A percentile compares a stretch with the other conserved stretches of the same genome.
phyloP scores from a whole-genome alignment of 1,284 basidiomycete genomes.

The Cryptococcus floricola region DNA sequence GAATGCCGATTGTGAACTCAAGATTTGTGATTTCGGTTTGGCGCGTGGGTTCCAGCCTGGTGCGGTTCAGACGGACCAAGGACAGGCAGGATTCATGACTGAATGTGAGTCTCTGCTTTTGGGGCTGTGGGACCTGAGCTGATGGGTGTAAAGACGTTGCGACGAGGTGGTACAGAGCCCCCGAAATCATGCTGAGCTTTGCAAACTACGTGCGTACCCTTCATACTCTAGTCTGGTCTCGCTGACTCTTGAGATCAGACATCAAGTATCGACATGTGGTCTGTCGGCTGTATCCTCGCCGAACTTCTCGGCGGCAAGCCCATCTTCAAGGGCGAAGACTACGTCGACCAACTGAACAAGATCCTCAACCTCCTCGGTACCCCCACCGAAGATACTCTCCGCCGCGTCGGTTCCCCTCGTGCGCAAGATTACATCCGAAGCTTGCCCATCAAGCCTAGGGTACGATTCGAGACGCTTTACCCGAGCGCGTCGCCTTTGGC shows the following conservation, averaged over 20 bases:
- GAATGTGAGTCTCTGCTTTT: slow-evolving; percentile 59
- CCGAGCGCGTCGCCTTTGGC: slow-evolving; percentile 90
- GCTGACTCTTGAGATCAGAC: slow-evolving; percentile 38
- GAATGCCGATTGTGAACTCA: slow-evolving; percentile 96
- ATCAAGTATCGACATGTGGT: slow-evolving; percentile 85
- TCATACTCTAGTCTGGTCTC: not conserved
- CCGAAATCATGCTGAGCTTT: slow-evolving; percentile 96
- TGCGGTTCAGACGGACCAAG: slow-evolving; percentile 58
- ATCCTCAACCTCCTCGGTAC: slow-evolving; percentile 97
- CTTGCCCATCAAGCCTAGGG: slow-evolving; percentile 89
- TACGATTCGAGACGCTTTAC: slow-evolving; percentile 86
- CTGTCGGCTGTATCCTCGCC: slow-evolving; percentile 94
- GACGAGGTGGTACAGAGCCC: slow-evolving; percentile 95
- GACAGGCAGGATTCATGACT: slow-evolving; percentile 96
- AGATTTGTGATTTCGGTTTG: slow-evolving; percentile 98
- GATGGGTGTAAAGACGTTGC: slow-evolving; percentile 58
- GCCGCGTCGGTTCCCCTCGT: slow-evolving; percentile 85
- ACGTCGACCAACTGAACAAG: slow-evolving; percentile 98
- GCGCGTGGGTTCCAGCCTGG: slow-evolving; percentile 88
- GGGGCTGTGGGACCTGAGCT: not conserved
- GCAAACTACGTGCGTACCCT: slow-evolving; percentile 74
- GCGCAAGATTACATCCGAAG: slow-evolving; percentile 86
- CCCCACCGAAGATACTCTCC: slow-evolving; percentile 90
- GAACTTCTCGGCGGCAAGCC: slow-evolving; percentile 95
- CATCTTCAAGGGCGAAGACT: slow-evolving; percentile 97